Evolutionary conservation across 768 basidiomycete species (phyloP).

Genomic region (Auricularia sp.): DNA sequence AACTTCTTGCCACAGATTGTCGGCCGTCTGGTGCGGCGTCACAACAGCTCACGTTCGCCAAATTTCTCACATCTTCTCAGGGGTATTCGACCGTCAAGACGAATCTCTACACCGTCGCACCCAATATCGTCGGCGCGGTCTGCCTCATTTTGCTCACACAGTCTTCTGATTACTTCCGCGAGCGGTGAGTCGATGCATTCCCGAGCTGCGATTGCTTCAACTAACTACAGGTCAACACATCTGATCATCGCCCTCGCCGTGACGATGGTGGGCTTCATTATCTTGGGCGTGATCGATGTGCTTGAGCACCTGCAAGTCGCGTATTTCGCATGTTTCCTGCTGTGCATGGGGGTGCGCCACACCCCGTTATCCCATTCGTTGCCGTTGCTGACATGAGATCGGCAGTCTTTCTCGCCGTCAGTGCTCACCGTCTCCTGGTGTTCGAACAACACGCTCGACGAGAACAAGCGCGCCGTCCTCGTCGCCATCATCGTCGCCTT

Average conservation of each 20-base stretch:
- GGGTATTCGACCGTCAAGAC: slow-evolving; percentile 40
- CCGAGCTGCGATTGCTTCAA: slow-evolving; percentile 13
- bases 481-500: slow-evolving; percentile 44
- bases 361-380: not conserved
- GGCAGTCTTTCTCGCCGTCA: not conserved
- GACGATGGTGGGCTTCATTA: slow-evolving; percentile 9
- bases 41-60: not conserved
- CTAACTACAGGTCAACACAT: not conserved
- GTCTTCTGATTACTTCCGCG: slow-evolving; percentile 42
- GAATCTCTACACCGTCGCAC: slow-evolving; percentile 43
- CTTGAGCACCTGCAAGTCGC: slow-evolving; percentile 31
- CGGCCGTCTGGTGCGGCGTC: slow-evolving; percentile 21
- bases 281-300: slow-evolving; percentile 35
- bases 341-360: slow-evolving; percentile 35
- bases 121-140: slow-evolving; percentile 39
- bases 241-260: slow-evolving; percentile 9
- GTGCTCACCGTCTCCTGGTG: slow-evolving; percentile 20
- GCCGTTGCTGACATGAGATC: slow-evolving; percentile 5
- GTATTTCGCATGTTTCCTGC: slow-evolving; percentile 46
- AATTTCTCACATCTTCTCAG: not conserved
- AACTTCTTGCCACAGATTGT: slow-evolving; percentile 44
- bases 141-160: slow-evolving; percentile 36
- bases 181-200: slow-evolving; percentile 29
- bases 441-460: slow-evolving; percentile 40
- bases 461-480: slow-evolving; percentile 38